phyloP scores from a whole-genome alignment of 2,329 filamentous ascomycete genomes.

The Arthrobotrys megalospora region DNA sequence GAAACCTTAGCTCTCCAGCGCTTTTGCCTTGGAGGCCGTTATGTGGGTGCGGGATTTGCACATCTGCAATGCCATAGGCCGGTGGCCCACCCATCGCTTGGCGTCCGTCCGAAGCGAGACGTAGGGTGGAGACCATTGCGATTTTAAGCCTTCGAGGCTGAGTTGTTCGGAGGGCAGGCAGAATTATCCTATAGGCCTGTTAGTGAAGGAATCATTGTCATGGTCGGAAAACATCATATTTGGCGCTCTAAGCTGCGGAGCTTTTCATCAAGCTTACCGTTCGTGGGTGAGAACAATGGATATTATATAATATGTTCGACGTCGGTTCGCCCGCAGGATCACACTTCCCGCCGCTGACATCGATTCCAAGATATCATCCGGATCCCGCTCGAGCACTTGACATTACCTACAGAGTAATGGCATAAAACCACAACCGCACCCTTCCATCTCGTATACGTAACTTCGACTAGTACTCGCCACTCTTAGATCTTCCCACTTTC shows the following conservation, averaged over 20 bases:
- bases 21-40: conserved; percentile 9
- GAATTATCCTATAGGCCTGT: conserved; percentile 50
- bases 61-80: conserved; percentile 36
- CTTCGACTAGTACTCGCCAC: background rate
- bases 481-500: conserved; percentile 9
- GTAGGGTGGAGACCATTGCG: conserved; percentile 48
- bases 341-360: conserved; percentile 26
- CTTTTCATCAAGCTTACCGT: conserved; percentile 39
- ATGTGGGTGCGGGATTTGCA: conserved; percentile 49
- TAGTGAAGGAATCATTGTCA: conserved; percentile 56
- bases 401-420: background rate
- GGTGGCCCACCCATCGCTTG: conserved; percentile 44
- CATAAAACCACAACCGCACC: conserved; percentile 14
- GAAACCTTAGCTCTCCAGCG: conserved; percentile 25
- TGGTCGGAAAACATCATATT: conserved; percentile 34
- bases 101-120: conserved; percentile 60
- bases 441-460: conserved; percentile 5
- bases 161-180: conserved; percentile 58
- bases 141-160: conserved; percentile 59
- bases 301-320: conserved; percentile 34
- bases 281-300: conserved; percentile 37
- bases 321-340: conserved; percentile 44
- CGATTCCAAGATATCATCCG: background rate
- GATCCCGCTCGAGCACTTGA: background rate
- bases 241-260: conserved; percentile 13